Percentiles rank a stretch among this genome's conserved stretches.
Evolutionary conservation across 1,284 basidiomycete species (phyloP).

Genomic region (Coniferiporia sulphurascens): DNA sequence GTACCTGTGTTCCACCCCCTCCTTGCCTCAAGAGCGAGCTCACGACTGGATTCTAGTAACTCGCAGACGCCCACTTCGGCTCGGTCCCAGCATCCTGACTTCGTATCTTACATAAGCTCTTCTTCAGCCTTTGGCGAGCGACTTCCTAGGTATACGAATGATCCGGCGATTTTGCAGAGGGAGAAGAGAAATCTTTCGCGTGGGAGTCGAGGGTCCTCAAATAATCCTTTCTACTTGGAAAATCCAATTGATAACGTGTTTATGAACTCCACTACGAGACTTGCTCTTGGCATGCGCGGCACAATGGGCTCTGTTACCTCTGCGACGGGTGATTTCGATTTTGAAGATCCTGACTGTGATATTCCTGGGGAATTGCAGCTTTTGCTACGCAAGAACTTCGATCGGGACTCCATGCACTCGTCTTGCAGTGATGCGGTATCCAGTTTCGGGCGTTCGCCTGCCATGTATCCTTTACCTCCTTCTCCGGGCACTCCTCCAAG

Average conservation of each 20-base stretch:
- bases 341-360: conserved; percentile 64
- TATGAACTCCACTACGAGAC: conserved; percentile 46
- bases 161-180: conserved; percentile 30
- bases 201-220: conserved; percentile 33
- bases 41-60: conserved; percentile 18
- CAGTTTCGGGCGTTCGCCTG: conserved; percentile 7
- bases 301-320: conserved; percentile 55
- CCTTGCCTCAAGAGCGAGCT: conserved; percentile 34
- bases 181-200: conserved; percentile 35
- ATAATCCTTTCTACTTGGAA: conserved; percentile 25
- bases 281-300: conserved; percentile 54
- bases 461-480: conserved; percentile 20
- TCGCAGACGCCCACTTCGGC: conserved; percentile 7
- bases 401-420: conserved; percentile 34
- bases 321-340: conserved; percentile 39
- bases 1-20: conserved; percentile 53
- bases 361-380: conserved; percentile 69
- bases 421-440: conserved; percentile 11
- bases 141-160: conserved; percentile 31
- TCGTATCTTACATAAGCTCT: conserved; percentile 23
- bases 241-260: conserved; percentile 27
- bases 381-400: conserved; percentile 50
- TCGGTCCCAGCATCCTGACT: neutral
- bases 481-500: conserved; percentile 41
- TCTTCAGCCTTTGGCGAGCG: conserved; percentile 50